Percentiles rank a stretch among this genome's conserved stretches.
Evolutionary conservation across 73 alveolate species (phyloP).

Genomic region (Paramecium pentaurelia): DNA sequence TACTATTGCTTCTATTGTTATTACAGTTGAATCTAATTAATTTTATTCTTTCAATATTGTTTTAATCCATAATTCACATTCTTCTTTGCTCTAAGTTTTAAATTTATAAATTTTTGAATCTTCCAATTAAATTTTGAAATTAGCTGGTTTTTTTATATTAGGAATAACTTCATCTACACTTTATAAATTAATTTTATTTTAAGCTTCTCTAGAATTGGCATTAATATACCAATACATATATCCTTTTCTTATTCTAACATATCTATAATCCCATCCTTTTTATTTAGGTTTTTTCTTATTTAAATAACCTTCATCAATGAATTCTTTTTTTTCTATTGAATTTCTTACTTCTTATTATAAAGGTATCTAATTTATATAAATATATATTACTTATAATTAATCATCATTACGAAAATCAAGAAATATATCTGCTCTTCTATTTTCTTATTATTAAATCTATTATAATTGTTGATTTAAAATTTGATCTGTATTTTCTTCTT

Average conservation of each 20-base stretch:
- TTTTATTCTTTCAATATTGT: conserved; percentile 20
- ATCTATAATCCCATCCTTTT: conserved; percentile 44
- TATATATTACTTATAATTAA: neutral
- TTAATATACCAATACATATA: conserved; percentile 46
- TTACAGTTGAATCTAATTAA: neutral
- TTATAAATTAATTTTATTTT: conserved; percentile 37
- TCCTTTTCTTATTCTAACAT: conserved; percentile 56
- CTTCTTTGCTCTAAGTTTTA: conserved; percentile 36
- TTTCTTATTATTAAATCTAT: neutral
- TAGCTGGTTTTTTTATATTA: conserved; percentile 2
- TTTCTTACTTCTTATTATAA: neutral
- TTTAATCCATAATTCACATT: conserved; percentile 49
- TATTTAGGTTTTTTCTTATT: conserved; percentile 11
- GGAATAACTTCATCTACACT: conserved; percentile 31
- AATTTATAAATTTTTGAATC: conserved; percentile 30
- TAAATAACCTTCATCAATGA: conserved; percentile 8
- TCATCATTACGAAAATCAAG: neutral
- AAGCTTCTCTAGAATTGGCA: conserved; percentile 45
- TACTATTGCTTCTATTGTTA: conserved; percentile 33
- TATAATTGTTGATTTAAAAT: neutral
- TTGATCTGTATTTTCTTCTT: neutral
- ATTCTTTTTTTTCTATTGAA: neutral
- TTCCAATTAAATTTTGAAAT: neutral
- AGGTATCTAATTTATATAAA: neutral
- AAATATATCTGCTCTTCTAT: conserved; percentile 6